Percentiles rank a stretch among this genome's conserved stretches.
Evolutionary conservation across 2,329 filamentous ascomycete species (phyloP).

Genomic region (Penicillium sp.): DNA sequence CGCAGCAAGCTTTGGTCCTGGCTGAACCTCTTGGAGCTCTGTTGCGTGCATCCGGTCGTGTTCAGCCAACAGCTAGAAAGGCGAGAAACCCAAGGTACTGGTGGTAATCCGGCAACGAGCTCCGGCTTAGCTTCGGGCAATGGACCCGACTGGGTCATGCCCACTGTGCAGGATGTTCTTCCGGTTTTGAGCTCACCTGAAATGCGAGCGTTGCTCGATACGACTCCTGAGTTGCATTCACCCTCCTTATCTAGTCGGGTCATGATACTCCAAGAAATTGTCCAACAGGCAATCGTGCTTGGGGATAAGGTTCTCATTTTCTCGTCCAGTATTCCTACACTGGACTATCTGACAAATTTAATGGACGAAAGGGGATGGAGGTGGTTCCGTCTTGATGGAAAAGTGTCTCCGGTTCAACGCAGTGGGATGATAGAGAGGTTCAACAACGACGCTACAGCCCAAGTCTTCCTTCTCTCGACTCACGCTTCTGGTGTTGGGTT

Average conservation of each 20-base stretch:
- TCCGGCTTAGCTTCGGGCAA: not conserved
- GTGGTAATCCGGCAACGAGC: too few relatives aligned
- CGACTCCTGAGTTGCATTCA: slow-evolving; percentile 39
- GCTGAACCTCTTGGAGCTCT: slow-evolving; percentile 51
- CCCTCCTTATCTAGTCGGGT: slow-evolving; percentile 64
- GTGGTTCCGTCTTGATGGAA: slow-evolving; percentile 65
- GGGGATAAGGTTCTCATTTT: slow-evolving; percentile 79
- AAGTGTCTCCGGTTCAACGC: slow-evolving; percentile 54
- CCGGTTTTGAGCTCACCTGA: slow-evolving; percentile 24
- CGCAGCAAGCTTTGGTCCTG: slow-evolving; percentile 53
- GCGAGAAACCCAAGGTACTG: slow-evolving; percentile 15
- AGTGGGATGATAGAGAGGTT: slow-evolving; percentile 65
- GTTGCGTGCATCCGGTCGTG: slow-evolving; percentile 58
- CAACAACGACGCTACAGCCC: slow-evolving; percentile 52
- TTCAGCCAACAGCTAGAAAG: slow-evolving; percentile 48
- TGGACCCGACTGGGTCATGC: too few relatives aligned
- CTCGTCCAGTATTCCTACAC: slow-evolving; percentile 64
- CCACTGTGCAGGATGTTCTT: slow-evolving; percentile 7
- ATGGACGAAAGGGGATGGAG: slow-evolving; percentile 49
- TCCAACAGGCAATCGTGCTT: slow-evolving; percentile 58
- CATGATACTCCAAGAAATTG: slow-evolving; percentile 62
- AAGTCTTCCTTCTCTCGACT: slow-evolving; percentile 77
- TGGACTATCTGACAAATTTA: slow-evolving; percentile 64
- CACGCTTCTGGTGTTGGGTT: slow-evolving; percentile 76
- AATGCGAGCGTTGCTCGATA: slow-evolving; percentile 31